These are phyloP conservation scores for Ensete ventricosum DNA, from an alignment of 176 grass and related monocot genomes.

Conservation along the genomic window DNA sequence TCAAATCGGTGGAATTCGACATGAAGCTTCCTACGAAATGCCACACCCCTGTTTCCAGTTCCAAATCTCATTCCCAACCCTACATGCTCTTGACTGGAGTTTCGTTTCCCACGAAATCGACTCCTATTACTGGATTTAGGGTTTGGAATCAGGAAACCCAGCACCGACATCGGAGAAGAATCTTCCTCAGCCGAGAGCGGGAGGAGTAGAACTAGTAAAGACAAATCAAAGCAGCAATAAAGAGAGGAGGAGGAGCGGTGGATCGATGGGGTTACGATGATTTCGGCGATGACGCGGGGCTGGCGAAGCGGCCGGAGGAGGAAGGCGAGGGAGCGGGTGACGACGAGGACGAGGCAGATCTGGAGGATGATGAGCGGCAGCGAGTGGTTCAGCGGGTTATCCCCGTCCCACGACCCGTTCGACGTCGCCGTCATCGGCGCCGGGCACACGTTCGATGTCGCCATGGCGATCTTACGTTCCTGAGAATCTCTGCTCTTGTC, in stretches of 20 bases:
- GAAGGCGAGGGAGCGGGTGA: constrained; percentile 66
- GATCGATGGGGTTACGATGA: constrained; percentile 35
- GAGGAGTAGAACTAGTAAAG: no score
- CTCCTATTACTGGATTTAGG: no score
- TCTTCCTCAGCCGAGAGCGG: no score
- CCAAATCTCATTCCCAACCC: no score
- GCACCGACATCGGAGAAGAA: neutral
- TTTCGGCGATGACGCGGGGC: constrained; percentile 87
- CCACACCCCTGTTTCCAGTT: no score
- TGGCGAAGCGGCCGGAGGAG: constrained; percentile 76
- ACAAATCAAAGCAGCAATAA: no score
- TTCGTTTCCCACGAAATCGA: no score
- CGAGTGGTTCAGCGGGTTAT: constrained; percentile 11
- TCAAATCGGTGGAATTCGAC: no score
- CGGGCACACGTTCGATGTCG: neutral
- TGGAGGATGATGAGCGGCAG: constrained; percentile 70
- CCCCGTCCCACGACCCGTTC: constrained; percentile 10
- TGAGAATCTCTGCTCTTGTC: no score
- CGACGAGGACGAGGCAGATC: constrained; percentile 82
- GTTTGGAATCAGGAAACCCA: neutral
- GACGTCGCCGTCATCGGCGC: constrained; percentile 10
- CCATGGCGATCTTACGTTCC: neutral
- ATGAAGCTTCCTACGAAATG: no score
- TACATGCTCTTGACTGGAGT: no score
- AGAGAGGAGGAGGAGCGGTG: neutral